These are phyloP conservation scores for Oryza glumipatula DNA, from an alignment of 176 grass and related monocot genomes.

Conservation along the genomic window DNA sequence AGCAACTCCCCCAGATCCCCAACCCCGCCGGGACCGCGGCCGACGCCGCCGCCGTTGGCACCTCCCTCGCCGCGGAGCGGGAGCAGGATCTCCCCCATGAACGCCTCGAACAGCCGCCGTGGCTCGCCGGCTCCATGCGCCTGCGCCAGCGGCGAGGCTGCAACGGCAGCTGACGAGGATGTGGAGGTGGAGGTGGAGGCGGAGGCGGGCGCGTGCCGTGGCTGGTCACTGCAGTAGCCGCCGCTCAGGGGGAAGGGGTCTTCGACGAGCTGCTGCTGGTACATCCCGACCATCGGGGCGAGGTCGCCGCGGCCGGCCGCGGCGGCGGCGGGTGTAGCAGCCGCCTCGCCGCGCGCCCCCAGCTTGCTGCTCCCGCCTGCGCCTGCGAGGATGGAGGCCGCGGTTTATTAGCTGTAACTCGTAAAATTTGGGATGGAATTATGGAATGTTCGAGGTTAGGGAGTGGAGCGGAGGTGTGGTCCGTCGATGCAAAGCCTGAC, in stretches of 20 bases:
- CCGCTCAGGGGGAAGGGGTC: constrained; percentile 45
- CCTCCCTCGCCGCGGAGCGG: constrained; percentile 13
- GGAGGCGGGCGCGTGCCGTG: constrained; percentile 22
- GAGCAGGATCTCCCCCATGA: constrained; percentile 42
- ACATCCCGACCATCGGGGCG: constrained; percentile 52
- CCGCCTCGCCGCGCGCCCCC: constrained; percentile 45
- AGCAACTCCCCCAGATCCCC: constrained; percentile 55
- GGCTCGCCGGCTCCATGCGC: constrained; percentile 28
- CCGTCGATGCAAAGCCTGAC: constrained; percentile 16
- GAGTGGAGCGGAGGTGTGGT: constrained; percentile 38
- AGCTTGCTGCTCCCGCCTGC: constrained; percentile 43
- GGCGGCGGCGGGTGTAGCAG: constrained; percentile 26
- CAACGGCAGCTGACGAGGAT: neutral
- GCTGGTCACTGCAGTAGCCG: constrained; percentile 47
- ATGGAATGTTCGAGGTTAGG: constrained; percentile 54
- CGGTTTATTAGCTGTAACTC: constrained; percentile 39
- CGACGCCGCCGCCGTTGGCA: neutral
- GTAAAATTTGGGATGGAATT: constrained; percentile 40
- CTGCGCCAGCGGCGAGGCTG: constrained; percentile 31
- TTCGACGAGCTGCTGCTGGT: constrained; percentile 67
- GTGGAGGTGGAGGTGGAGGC: constrained; percentile 47
- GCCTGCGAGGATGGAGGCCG: constrained; percentile 26
- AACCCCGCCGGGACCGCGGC: constrained; percentile 1
- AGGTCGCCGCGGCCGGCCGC: constrained; percentile 29
- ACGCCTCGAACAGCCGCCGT: constrained; percentile 42